phyloP scores from a whole-genome alignment of 306 rosid genomes.

The Cucurbita moschata region DNA sequence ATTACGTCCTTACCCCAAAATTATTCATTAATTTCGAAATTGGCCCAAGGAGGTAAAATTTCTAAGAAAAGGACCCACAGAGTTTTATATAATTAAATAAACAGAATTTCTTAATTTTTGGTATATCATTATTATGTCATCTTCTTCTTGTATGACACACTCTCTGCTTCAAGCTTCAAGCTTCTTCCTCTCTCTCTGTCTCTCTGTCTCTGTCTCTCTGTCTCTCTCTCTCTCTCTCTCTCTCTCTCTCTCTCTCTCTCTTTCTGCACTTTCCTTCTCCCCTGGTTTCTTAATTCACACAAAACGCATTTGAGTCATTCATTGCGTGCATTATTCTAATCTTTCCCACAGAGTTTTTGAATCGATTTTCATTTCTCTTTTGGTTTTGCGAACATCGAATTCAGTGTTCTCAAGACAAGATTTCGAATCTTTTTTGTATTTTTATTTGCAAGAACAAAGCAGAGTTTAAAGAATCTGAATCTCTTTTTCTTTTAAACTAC shows the following conservation, averaged over 20 bases:
- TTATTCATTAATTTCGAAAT: too few relatives aligned
- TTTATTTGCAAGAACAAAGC: neutral
- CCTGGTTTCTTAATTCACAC: constrained; percentile 32
- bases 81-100: neutral
- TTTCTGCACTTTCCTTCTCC: constrained; percentile 17
- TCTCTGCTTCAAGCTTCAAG: constrained; percentile 1
- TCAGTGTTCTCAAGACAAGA: neutral
- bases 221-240: neutral
- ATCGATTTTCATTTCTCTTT: constrained; percentile 14
- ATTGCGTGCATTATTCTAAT: constrained; percentile 12
- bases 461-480: neutral
- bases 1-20: too few relatives aligned
- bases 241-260: neutral
- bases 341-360: constrained; percentile 13
- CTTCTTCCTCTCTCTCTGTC: neutral
- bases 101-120: neutral
- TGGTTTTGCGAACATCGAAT: neutral
- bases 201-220: neutral
- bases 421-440: neutral
- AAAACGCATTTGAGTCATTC: constrained; percentile 16
- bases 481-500: neutral
- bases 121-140: neutral
- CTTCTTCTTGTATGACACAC: neutral
- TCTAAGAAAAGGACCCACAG: neutral
- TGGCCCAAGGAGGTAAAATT: too few relatives aligned